phyloP scores from a whole-genome alignment of 192 early-diverging fungal species.

The Thamnidium elegans region DNA sequence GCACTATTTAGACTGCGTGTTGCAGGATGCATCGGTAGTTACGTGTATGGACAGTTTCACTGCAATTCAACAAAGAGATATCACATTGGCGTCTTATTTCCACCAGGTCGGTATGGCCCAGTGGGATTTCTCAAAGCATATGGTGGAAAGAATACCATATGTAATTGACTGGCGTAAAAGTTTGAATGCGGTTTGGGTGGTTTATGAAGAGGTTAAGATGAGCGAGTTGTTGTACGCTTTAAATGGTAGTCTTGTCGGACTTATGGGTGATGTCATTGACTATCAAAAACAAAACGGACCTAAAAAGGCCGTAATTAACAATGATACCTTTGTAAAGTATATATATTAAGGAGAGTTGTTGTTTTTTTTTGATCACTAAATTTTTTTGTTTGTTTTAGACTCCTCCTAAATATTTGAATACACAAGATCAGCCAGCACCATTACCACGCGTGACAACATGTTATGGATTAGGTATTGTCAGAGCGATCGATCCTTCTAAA shows the following conservation, averaged over 20 bases:
- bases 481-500: conserved; percentile 58
- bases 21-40: background rate
- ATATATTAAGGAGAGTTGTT: background rate
- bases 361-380: background rate
- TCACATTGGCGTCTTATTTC: conserved; percentile 72
- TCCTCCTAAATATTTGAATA: conserved; percentile 44
- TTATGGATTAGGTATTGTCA: conserved; percentile 60
- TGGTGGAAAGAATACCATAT: conserved; percentile 57
- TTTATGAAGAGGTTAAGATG: conserved; percentile 71
- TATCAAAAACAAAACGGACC: conserved; percentile 2
- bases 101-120: conserved; percentile 33
- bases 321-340: background rate
- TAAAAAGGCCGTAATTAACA: conserved; percentile 4
- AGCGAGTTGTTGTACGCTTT: conserved; percentile 79
- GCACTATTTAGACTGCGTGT: background rate
- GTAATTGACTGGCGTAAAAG: conserved; percentile 57
- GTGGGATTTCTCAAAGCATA: conserved; percentile 57
- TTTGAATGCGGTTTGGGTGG: conserved; percentile 61
- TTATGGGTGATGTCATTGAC: conserved; percentile 53
- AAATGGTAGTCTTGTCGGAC: conserved; percentile 81
- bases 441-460: conserved; percentile 54
- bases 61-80: conserved; percentile 61
- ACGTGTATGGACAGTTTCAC: conserved; percentile 41
- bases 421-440: conserved; percentile 40
- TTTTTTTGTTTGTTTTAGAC: conserved; percentile 1